These are phyloP conservation scores for Colletotrichum agaves DNA, from an alignment of 2,329 filamentous ascomycete genomes.

Conservation along the genomic window DNA sequence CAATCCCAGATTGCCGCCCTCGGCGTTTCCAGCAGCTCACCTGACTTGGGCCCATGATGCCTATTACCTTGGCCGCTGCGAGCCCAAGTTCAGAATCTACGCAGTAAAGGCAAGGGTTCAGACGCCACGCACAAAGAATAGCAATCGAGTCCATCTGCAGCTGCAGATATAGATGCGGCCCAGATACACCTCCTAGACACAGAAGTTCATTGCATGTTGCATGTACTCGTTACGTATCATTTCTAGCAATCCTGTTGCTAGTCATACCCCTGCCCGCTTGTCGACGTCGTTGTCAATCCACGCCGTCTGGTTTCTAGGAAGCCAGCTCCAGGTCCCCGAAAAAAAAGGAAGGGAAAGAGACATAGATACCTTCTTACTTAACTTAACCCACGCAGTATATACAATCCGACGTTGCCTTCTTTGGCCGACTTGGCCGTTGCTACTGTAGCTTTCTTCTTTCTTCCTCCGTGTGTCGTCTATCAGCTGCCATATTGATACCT, in stretches of 20 bases:
- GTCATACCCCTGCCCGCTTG: slow-evolving; percentile 41
- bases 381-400: slow-evolving; percentile 39
- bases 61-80: slow-evolving; percentile 41
- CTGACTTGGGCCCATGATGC: slow-evolving; percentile 44
- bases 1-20: slow-evolving; percentile 40
- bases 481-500: background rate
- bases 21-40: slow-evolving; percentile 41
- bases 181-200: slow-evolving; percentile 5
- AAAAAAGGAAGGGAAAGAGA: background rate
- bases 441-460: slow-evolving; percentile 16
- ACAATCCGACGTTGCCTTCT: slow-evolving; percentile 42
- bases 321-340: slow-evolving; percentile 22
- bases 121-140: slow-evolving; percentile 39
- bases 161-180: slow-evolving; percentile 20
- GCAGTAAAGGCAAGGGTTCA: slow-evolving; percentile 17
- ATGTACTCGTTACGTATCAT: slow-evolving; percentile 9
- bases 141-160: slow-evolving; percentile 22
- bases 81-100: slow-evolving; percentile 27
- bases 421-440: slow-evolving; percentile 27
- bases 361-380: slow-evolving; percentile 9
- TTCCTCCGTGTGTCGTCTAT: background rate
- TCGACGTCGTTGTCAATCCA: slow-evolving; percentile 44
- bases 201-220: slow-evolving; percentile 5
- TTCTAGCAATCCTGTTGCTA: slow-evolving; percentile 13
- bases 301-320: slow-evolving; percentile 37